Evolutionary conservation across 1,284 basidiomycete species (phyloP), one percentile per base, ranked within the genome.

Genomic region (Tilletia horrida): DNA sequence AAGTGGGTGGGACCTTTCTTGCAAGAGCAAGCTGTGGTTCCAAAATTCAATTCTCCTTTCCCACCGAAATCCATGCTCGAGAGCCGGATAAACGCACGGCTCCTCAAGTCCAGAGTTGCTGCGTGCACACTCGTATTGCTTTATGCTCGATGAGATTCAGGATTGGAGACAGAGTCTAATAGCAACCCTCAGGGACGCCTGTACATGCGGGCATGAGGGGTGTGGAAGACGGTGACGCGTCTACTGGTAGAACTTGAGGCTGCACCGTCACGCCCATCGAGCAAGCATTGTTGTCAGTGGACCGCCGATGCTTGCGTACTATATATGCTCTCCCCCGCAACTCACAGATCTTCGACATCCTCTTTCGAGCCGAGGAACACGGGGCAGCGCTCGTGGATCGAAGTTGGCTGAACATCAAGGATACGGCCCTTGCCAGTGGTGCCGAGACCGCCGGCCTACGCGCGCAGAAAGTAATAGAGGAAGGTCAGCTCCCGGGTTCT

Each of bases 351-450:
- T 80, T 88, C 85, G 61, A 99, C 93, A 81, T 99, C 96, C 67
- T 97, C 93, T 81, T 89, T 90, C 82, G 90, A 91, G 42, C 96
- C 96, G 23, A 99, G 85, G 86, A 96, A 98, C 45, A 98, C 90
- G 2, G 94, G 86, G 84, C 91, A 91, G 64, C 96, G 88, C 81
- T 97, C 89, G 82, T 99, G 96, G 73, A 98, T 97, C 75, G 80
- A 83, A 68, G 87, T 92, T 4, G 96, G 96, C 65, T 90, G 84
- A 70, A 99, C 89, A 80, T 99, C 96, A 55, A 99, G 86, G 75
- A 99, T 94, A 57, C 95, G 88, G 82, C 89, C 86, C 29, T 87
- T 91, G 44, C 96, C 96, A 0, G 95, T 98, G 7, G 94, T 97
- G 1, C 96, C 96, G 69, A 97, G 84, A 62, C 96, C 96, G 43